phyloP scores from a whole-genome alignment of 164 flowering plant species.

The Protea cynaroides region DNA sequence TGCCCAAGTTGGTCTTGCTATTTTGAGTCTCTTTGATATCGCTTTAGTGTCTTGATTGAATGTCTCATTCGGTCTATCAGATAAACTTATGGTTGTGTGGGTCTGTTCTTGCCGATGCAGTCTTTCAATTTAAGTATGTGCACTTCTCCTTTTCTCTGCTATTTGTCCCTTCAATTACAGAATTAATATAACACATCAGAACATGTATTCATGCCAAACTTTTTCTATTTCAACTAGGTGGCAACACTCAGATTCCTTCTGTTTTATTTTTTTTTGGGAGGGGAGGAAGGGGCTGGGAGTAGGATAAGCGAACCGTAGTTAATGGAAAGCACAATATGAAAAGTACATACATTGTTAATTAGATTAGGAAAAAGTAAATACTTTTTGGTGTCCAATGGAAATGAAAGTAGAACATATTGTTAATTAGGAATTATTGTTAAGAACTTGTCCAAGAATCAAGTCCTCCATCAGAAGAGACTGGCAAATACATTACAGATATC shows the following conservation, averaged over 20 bases:
- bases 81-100: conserved; percentile 76
- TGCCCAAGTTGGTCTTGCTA: conserved; percentile 62
- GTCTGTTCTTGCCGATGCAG: conserved; percentile 79
- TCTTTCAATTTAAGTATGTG: conserved; percentile 86
- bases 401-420: too few relatives aligned
- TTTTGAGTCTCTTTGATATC: conserved; percentile 49
- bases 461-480: too few relatives aligned
- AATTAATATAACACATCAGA: background rate
- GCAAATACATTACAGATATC: background rate
- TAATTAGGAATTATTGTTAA: too few relatives aligned
- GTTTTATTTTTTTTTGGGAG: too few relatives aligned
- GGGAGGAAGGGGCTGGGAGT: too few relatives aligned
- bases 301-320: too few relatives aligned
- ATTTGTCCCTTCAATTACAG: background rate
- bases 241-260: too few relatives aligned
- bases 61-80: conserved; percentile 57
- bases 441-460: too few relatives aligned
- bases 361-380: too few relatives aligned
- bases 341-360: too few relatives aligned
- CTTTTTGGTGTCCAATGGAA: too few relatives aligned
- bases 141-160: background rate
- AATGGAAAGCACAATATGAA: too few relatives aligned
- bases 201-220: background rate
- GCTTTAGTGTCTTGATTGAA: conserved; percentile 57
- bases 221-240: background rate